Conservation (phyloP, 345 rosid genomes). For the Toxicodendron radicans region DNA sequence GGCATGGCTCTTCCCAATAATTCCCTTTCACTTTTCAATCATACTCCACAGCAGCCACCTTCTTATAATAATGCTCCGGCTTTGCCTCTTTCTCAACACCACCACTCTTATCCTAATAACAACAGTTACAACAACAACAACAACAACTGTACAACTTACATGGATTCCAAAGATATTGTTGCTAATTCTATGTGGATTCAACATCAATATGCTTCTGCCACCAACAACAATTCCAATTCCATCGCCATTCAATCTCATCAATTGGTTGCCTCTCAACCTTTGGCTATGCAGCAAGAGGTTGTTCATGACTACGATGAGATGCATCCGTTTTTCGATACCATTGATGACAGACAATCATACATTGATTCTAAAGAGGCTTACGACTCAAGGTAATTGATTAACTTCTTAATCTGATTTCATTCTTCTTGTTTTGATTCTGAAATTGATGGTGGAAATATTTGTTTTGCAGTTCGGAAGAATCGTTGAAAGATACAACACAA, state of each 20-base stretch:
- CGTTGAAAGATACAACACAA: constrained; percentile 51
- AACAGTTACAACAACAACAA: constrained; percentile 20
- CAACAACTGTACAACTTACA: constrained; percentile 29
- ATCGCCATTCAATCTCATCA: constrained; percentile 50
- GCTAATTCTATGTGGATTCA: constrained; percentile 44
- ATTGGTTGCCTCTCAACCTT: constrained; percentile 39
- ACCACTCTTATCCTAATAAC: constrained; percentile 39
- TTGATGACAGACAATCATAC: constrained; percentile 79
- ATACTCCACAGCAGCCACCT: constrained; percentile 22
- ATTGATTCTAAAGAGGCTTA: constrained; percentile 63
- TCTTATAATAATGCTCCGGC: not conserved
- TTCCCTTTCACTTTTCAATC: constrained; percentile 35
- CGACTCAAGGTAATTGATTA: constrained; percentile 46
- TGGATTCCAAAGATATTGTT: constrained; percentile 48
- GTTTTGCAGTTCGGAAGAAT: constrained; percentile 63
- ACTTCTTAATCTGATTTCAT: too few relatives aligned
- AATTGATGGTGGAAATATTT: too few relatives aligned
- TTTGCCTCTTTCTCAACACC: constrained; percentile 35
- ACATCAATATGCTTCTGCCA: constrained; percentile 33
- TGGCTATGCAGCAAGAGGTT: constrained; percentile 44
- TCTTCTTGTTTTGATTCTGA: too few relatives aligned
- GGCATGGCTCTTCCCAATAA: constrained; percentile 74
- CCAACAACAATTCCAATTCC: constrained; percentile 24
- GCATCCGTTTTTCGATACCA: constrained; percentile 72
- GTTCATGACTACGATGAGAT: constrained; percentile 71